Base-by-base conservation (phyloP, 805 yeast genomes). In the Metschnikowia proteae region DNA sequence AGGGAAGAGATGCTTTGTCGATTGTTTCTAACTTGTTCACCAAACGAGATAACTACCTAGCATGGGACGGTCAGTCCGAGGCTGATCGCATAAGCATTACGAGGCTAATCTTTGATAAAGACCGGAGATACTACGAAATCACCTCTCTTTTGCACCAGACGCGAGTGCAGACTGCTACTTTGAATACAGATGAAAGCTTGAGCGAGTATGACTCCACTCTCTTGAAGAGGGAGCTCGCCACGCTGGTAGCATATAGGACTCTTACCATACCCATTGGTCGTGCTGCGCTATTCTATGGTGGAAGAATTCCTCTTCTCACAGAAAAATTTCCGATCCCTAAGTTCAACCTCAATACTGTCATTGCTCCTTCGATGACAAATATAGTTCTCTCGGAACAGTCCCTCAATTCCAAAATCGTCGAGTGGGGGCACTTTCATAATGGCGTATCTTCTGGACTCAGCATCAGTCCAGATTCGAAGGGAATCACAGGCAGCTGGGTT, bases 381-480 rank as follows among this genome's bases (percentile, higher is more conserved):
- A 79, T 88, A 1, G 71, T 83, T 1, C 64, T 83, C 2, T 84
- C 83, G 4, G 79, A 76, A 43, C 81, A 78, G 3, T 42, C 57
- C 3, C 58, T 88, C 8, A 73, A 78, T n/a, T 67, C 73, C 1
- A 75, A 70, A 10, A 65, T 75, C 3, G 62, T 77, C 33, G 80
- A 81, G 35, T 90, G 97, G 97, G 96, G 96, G 0, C 80, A 81
- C 53, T 94, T 94, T 62, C 97, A 92, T 58, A 88, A 87, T 57
- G 99, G 99, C 11, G 96, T 83, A 0, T 83, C 96, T 2, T 78
- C 92, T 1, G 99, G 97, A 0, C 67, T 94, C 43, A 82, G 84
- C 47, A 81, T 92, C 6, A 81, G 92, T 4, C 75, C 74, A 47
- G 80, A 79, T 41, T 81, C 89, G 0, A 76, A 78, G 36, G 89